These are phyloP conservation scores for Talaromyces sp. DNA, from an alignment of 2,329 filamentous ascomycete genomes.

Conservation along the genomic window DNA sequence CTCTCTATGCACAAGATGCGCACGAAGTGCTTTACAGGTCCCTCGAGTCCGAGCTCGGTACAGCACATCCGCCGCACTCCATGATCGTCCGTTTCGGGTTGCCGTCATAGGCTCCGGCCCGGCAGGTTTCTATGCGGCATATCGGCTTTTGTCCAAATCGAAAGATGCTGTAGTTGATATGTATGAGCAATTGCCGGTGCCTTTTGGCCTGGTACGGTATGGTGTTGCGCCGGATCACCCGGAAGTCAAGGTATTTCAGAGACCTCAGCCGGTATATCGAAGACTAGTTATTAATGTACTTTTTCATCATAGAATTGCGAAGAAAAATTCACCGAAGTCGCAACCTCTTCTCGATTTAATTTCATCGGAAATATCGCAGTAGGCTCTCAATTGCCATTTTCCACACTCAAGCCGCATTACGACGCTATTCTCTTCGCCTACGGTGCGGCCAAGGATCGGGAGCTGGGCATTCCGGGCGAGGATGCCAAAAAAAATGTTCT, in stretches of 20 bases:
- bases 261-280: background rate
- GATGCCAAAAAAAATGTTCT: conserved; percentile 64
- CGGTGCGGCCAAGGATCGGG: conserved; percentile 79
- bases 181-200: conserved; percentile 91
- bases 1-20: conserved; percentile 16
- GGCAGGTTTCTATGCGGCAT: conserved; percentile 92
- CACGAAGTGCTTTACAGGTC: conserved; percentile 3
- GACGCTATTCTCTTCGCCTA: conserved; percentile 91
- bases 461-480: conserved; percentile 76
- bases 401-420: conserved; percentile 73
- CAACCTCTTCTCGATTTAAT: conserved; percentile 74
- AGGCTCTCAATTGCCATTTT: conserved; percentile 66
- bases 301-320: conserved; percentile 70
- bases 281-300: background rate
- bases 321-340: conserved; percentile 88
- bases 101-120: conserved; percentile 91
- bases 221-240: conserved; percentile 98
- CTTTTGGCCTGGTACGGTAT: conserved; percentile 87
- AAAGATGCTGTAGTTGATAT: conserved; percentile 77
- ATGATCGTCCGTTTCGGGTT: conserved; percentile 64
- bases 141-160: conserved; percentile 75
- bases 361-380: conserved; percentile 89
- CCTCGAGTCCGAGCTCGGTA: conserved; percentile 9
- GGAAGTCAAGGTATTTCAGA: conserved; percentile 75
- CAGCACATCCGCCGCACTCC: conserved; percentile 29